Conservation (phyloP, 2,329 filamentous ascomycete species). For the Phyllosticta capitalensis region DNA sequence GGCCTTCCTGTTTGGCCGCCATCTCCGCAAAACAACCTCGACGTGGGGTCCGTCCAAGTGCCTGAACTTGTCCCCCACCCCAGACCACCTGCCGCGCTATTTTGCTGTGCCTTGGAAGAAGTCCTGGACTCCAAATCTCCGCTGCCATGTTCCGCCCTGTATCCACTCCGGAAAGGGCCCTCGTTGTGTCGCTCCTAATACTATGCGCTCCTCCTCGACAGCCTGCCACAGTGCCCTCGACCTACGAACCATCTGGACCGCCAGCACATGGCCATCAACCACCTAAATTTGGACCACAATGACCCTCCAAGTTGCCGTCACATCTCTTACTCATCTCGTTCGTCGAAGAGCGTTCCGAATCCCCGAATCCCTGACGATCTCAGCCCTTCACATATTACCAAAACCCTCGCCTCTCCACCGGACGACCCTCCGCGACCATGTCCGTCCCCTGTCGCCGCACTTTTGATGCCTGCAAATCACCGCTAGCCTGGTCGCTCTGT, state of each 20-base stretch:
- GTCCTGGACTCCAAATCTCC: not conserved
- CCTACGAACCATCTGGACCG: not conserved
- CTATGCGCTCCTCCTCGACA: not conserved
- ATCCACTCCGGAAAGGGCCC: not conserved
- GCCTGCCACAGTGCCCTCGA: not conserved
- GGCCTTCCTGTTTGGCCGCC: not conserved
- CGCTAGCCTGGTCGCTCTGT: not conserved
- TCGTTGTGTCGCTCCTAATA: not conserved
- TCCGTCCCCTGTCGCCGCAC: not conserved
- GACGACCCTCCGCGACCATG: not conserved
- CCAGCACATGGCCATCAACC: not conserved
- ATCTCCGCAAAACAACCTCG: not conserved
- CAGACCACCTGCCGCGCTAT: too few relatives aligned
- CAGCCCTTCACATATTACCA: slow-evolving; percentile 11
- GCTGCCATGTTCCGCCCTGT: not conserved
- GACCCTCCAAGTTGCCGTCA: not conserved
- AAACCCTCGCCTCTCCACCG: not conserved
- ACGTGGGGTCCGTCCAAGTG: not conserved
- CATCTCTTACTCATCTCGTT: not conserved
- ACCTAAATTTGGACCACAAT: not conserved
- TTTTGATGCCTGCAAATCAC: not conserved
- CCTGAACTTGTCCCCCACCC: too few relatives aligned
- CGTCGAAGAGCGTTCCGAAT: slow-evolving; percentile 1
- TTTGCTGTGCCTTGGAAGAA: too few relatives aligned
- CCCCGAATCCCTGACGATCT: slow-evolving; percentile 10